Percentiles rank a stretch among this genome's conserved stretches.
phyloP scores from a whole-genome alignment of 2,329 filamentous ascomycete species.

The Xylariaceae sp. region DNA sequence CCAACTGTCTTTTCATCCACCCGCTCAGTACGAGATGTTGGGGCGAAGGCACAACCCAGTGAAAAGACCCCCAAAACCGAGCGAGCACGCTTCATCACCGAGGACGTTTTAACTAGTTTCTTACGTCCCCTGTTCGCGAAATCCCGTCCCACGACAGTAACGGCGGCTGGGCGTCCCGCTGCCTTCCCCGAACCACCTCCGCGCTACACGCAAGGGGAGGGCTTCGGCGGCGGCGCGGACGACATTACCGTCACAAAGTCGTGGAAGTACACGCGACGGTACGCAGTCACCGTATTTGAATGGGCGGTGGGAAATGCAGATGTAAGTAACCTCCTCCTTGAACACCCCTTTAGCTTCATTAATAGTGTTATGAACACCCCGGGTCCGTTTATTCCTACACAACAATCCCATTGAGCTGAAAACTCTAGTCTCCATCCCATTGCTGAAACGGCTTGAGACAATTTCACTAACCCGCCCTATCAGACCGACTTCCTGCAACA shows the following conservation, averaged over 20 bases:
- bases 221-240: conserved; percentile 45
- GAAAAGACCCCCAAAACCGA: background rate
- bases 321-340: conserved; percentile 45
- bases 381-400: no score
- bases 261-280: conserved; percentile 65
- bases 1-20: background rate
- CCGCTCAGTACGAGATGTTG: background rate
- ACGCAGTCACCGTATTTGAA: conserved; percentile 61
- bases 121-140: conserved; percentile 72
- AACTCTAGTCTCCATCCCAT: no score
- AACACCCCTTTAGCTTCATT: background rate
- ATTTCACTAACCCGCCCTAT: background rate
- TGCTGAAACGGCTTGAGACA: no score
- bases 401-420: no score
- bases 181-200: conserved; percentile 51
- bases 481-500: conserved; percentile 51
- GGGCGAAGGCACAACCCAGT: background rate
- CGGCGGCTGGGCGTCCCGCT: conserved; percentile 62
- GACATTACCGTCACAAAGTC: conserved; percentile 54
- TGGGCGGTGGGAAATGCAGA: conserved; percentile 65
- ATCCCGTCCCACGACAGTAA: conserved; percentile 60
- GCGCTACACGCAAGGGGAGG: conserved; percentile 43
- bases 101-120: conserved; percentile 66
- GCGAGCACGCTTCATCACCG: conserved; percentile 52
- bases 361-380: no score